Evolutionary conservation across 2,329 filamentous ascomycete species (phyloP).

Genomic region (Fonsecaea pugnacius): DNA sequence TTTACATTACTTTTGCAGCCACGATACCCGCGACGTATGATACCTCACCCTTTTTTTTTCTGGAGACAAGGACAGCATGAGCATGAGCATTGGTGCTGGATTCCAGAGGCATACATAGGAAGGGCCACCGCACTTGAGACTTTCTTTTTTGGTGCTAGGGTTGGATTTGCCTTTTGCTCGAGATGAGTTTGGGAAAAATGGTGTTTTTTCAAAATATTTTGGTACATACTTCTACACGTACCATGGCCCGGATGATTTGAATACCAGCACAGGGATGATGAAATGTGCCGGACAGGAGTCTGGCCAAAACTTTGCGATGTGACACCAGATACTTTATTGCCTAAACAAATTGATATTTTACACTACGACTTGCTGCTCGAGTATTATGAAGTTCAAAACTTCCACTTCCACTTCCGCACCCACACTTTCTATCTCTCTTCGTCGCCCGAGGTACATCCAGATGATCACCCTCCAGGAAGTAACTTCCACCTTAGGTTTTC

Average conservation of each 20-base stretch:
- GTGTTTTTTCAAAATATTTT: not conserved
- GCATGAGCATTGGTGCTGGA: not conserved
- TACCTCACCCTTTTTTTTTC: too few relatives aligned
- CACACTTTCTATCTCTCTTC: too few relatives aligned
- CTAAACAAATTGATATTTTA: not conserved
- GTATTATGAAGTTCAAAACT: too few relatives aligned
- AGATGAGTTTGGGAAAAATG: not conserved
- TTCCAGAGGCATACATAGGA: not conserved
- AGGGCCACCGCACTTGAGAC: not conserved
- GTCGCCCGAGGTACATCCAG: too few relatives aligned
- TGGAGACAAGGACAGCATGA: not conserved
- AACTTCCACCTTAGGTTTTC: too few relatives aligned
- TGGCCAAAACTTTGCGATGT: not conserved
- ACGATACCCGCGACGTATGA: too few relatives aligned
- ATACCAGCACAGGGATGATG: not conserved
- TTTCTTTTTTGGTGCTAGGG: too few relatives aligned
- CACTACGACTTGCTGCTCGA: too few relatives aligned
- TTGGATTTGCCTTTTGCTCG: not conserved
- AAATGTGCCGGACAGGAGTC: not conserved
- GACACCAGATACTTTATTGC: not conserved
- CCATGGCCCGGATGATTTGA: too few relatives aligned
- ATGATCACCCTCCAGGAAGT: too few relatives aligned
- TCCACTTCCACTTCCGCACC: too few relatives aligned
- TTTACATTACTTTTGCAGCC: not conserved
- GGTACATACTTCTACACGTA: too few relatives aligned